Evolutionary conservation across 106 monocot genomes (phyloP), one percentile per base, ranked within the genome.

Genomic region (Phalaenopsis aphrodite): DNA sequence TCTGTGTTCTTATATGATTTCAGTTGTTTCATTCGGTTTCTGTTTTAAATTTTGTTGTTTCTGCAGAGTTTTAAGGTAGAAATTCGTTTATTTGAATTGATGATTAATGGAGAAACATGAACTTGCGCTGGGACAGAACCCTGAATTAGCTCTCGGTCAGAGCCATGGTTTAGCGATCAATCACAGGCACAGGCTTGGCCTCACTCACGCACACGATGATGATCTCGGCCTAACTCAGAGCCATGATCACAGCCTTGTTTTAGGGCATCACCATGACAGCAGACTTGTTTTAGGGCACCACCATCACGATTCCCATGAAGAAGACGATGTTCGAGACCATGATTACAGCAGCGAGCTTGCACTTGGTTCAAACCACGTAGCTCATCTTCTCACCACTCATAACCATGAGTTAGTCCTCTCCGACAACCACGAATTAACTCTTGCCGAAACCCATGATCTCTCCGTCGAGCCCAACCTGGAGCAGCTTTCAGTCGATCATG

Each of bases 31-130:
- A 5, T 24, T 36, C 37, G 5, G 38, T 30, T 30, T 30, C 30
- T 30, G 30, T 30, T 30, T 30, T 30, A 30, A 30, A 30, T 48
- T 48, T 48, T 7, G 7, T 52, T 52, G 52, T 15, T 52, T 52
- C 14, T 3, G 14, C 12, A 52, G 52, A 14, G 52, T 52, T 52
- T 52, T 3, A 52, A 52, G 52, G 52, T 52, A 12, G 52, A 52
- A 52, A 52, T 52, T 16, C 68, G 48, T 16, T 43, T 75, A 76
- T 42, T 79, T 66, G 42, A 56, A 42, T 17, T 37, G 57, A 52
- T 56, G 49, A 19, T 38, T 42, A 23, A 97, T 97, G 97, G 94
- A 92, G 1, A 97, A 89, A 79, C 97, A 97, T 72, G 94, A 97
- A 16, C 67, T 94, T 38, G 88, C 86, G 21, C 89, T 93, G 1